These are phyloP conservation scores for Spergularia marina DNA, from an alignment of 148 eudicot species.

Conservation along the genomic window DNA sequence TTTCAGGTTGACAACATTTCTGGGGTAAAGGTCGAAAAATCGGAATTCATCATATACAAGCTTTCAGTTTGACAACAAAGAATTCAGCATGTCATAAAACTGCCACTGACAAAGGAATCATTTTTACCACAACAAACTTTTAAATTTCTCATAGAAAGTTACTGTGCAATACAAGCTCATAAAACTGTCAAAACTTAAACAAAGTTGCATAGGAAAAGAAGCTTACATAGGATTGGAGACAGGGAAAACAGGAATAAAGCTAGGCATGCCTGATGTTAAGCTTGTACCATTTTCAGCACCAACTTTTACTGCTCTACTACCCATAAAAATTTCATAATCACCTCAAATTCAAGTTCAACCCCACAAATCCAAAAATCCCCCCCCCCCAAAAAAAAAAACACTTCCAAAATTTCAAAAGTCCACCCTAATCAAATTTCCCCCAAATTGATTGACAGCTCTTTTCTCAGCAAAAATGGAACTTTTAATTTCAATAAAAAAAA, in stretches of 20 bases:
- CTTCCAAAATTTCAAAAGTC: conserved; percentile 7
- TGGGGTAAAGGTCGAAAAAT: no score
- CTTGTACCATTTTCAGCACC: conserved; percentile 37
- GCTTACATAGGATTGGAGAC: conserved; percentile 42
- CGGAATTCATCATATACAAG: no score
- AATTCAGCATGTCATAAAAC: no score
- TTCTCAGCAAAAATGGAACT: conserved; percentile 1
- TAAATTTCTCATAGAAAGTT: neutral
- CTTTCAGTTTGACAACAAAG: no score
- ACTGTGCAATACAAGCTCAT: no score
- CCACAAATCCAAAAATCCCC: neutral
- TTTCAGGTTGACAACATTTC: no score
- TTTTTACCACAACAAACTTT: neutral
- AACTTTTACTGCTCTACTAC: conserved; percentile 32
- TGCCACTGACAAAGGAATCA: neutral
- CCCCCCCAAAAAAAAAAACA: neutral
- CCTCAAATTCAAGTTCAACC: conserved; percentile 11
- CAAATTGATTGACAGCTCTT: neutral
- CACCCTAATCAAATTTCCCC: neutral
- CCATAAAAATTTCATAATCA: conserved; percentile 33
- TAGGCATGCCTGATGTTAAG: conserved; percentile 46
- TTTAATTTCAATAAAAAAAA: neutral
- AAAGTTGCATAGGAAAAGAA: conserved; percentile 13
- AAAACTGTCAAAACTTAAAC: neutral
- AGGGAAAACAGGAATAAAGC: conserved; percentile 40